Evolutionary conservation across 257 asterid species (phyloP).

Genomic region (Salvia miltiorrhiza): DNA sequence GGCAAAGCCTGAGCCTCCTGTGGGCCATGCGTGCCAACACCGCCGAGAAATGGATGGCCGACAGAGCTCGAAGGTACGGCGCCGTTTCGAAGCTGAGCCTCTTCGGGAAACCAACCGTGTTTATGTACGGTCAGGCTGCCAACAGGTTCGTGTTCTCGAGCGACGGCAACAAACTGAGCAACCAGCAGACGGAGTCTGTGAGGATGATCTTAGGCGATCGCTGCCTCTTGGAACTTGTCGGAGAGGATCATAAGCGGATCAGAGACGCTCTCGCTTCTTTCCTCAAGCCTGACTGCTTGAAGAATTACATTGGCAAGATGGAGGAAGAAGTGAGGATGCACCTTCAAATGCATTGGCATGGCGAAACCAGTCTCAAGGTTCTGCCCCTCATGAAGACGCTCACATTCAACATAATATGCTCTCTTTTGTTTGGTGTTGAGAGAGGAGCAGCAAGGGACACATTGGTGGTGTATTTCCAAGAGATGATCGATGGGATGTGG

Average conservation of each 20-base stretch:
- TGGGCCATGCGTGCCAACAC: conserved; percentile 73
- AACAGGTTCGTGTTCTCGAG: conserved; percentile 58
- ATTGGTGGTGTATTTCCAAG: conserved; percentile 34
- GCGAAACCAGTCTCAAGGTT: conserved; percentile 50
- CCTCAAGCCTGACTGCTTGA: conserved; percentile 59
- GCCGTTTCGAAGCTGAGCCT: conserved; percentile 63
- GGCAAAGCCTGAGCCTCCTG: conserved; percentile 59
- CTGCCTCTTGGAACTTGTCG: conserved; percentile 50
- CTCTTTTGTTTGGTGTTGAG: conserved; percentile 60
- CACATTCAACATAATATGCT: conserved; percentile 73
- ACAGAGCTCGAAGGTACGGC: conserved; percentile 52
- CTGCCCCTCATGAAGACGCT: conserved; percentile 67
- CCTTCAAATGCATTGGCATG: conserved; percentile 54
- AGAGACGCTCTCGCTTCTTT: conserved; percentile 58
- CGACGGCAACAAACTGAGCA: conserved; percentile 40
- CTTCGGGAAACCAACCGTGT: conserved; percentile 66
- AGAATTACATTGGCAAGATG: conserved; percentile 56
- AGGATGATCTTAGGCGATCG: conserved; percentile 62
- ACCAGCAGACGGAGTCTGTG: conserved; percentile 52
- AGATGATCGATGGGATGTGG: conserved; percentile 65
- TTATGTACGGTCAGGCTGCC: conserved; percentile 72
- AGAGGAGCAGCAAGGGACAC: conserved; percentile 46
- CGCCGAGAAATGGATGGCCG: conserved; percentile 57
- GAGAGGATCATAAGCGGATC: conserved; percentile 63
- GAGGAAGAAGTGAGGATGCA: conserved; percentile 55